These are phyloP conservation scores for Cutaneotrichosporon mucoides DNA, from an alignment of 1,284 basidiomycete genomes.

Conservation along the genomic window DNA sequence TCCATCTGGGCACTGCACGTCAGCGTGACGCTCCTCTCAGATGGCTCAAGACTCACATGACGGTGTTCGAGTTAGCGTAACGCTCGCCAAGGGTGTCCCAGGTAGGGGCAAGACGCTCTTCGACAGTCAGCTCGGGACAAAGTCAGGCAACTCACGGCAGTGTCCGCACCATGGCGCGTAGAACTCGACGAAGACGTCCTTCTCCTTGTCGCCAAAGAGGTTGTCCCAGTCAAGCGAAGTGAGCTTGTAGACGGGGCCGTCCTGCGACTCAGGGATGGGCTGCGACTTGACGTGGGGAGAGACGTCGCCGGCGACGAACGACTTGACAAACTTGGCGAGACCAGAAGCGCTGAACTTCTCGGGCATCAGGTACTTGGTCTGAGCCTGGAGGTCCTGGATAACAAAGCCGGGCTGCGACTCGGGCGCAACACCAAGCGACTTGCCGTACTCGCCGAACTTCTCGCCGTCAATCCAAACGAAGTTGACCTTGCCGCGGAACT, in stretches of 20 bases:
- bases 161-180: conserved; percentile 84
- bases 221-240: conserved; percentile 89
- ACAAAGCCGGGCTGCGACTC: conserved; percentile 89
- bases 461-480: conserved; percentile 98
- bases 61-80: conserved; percentile 74
- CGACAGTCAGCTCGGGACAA: conserved; percentile 1
- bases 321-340: conserved; percentile 62
- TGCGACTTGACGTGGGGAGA: conserved; percentile 85
- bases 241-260: conserved; percentile 75
- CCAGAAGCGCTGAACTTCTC: conserved; percentile 52
- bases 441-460: conserved; percentile 94
- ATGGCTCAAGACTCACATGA: conserved; percentile 60
- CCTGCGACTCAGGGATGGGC: conserved; percentile 76
- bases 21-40: conserved; percentile 5
- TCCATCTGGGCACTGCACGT: conserved; percentile 88
- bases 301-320: conserved; percentile 68
- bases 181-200: conserved; percentile 96
- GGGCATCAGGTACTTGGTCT: conserved; percentile 83
- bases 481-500: conserved; percentile 83
- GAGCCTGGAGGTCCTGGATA: conserved; percentile 76
- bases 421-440: conserved; percentile 79
- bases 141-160: conserved; percentile 35
- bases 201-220: conserved; percentile 76
- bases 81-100: conserved; percentile 90
- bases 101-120: conserved; percentile 72